Percentiles rank a stretch among this genome's conserved stretches.
These are phyloP conservation scores for Wickerhamiella spandovensis DNA, from an alignment of 805 yeast genomes.

Conservation along the genomic window DNA sequence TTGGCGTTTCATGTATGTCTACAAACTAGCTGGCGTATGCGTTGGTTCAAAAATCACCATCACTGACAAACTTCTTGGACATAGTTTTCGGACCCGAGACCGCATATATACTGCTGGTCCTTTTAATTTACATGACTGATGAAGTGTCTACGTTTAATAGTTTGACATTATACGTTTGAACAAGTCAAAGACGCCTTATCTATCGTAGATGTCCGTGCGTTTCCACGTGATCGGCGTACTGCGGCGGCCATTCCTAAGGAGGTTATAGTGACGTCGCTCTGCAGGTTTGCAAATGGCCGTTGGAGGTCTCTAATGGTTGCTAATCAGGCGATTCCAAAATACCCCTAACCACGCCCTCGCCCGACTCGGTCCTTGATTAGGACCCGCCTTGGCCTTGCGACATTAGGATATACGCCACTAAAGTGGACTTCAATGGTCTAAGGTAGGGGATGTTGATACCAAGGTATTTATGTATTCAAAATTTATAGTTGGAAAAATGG, in stretches of 20 bases:
- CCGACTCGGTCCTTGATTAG: not conserved
- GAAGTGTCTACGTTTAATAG: too few relatives aligned
- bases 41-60: too few relatives aligned
- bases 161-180: too few relatives aligned
- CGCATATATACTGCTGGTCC: too few relatives aligned
- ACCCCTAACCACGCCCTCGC: not conserved
- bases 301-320: not conserved
- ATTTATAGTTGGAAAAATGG: not conserved
- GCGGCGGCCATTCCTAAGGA: not conserved
- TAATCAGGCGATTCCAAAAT: not conserved
- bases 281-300: not conserved
- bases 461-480: not conserved
- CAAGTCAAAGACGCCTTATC: too few relatives aligned
- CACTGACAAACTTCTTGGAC: too few relatives aligned
- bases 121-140: too few relatives aligned
- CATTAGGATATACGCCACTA: not conserved
- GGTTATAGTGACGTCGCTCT: not conserved
- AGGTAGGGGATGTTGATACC: not conserved
- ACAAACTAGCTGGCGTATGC: too few relatives aligned
- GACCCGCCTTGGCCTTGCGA: not conserved
- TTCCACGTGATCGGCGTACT: not conserved
- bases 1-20: too few relatives aligned
- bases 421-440: not conserved
- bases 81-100: too few relatives aligned
- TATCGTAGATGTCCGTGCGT: not conserved